A percentile compares a stretch with the other conserved stretches of the same genome.
Conservation (phyloP, 1,284 basidiomycete genomes). For the Sanghuangporus baumii region DNA sequence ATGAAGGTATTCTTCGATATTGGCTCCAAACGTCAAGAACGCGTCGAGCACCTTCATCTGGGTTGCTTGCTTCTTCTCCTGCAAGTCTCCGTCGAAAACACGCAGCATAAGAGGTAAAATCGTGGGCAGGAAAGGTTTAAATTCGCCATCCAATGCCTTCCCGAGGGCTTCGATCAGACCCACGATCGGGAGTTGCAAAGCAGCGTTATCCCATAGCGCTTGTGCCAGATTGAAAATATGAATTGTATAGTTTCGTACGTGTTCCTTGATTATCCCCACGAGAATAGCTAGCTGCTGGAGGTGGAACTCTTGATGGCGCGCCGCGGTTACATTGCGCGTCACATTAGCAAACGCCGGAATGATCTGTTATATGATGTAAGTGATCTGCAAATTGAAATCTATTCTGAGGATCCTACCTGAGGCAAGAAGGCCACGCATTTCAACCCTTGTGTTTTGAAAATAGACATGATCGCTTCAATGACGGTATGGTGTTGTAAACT, state of each 20-base stretch:
- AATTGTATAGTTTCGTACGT: constrained; percentile 88
- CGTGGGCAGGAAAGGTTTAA: constrained; percentile 94
- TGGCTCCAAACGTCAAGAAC: constrained; percentile 91
- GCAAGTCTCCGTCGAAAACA: constrained; percentile 85
- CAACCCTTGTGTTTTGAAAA: constrained; percentile 97
- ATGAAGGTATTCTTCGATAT: constrained; percentile 97
- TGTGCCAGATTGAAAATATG: constrained; percentile 80
- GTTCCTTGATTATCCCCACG: constrained; percentile 96
- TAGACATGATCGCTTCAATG: constrained; percentile 98
- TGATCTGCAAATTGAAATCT: not conserved
- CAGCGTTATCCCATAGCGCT: constrained; percentile 85
- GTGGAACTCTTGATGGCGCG: constrained; percentile 89
- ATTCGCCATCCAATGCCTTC: constrained; percentile 93
- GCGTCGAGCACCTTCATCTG: constrained; percentile 93
- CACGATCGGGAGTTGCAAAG: constrained; percentile 90
- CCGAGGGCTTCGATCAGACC: constrained; percentile 94
- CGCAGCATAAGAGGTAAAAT: constrained; percentile 88
- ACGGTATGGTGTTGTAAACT: constrained; percentile 87
- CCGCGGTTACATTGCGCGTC: constrained; percentile 71
- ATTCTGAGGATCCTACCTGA: constrained; percentile 48
- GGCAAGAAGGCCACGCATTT: constrained; percentile 96
- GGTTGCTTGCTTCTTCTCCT: constrained; percentile 71
- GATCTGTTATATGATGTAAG: constrained; percentile 52
- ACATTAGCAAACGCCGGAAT: constrained; percentile 94
- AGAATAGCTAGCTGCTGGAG: constrained; percentile 95